Conservation (phyloP, 2,329 filamentous ascomycete genomes). For the Ceratocystis eucalypticola region DNA sequence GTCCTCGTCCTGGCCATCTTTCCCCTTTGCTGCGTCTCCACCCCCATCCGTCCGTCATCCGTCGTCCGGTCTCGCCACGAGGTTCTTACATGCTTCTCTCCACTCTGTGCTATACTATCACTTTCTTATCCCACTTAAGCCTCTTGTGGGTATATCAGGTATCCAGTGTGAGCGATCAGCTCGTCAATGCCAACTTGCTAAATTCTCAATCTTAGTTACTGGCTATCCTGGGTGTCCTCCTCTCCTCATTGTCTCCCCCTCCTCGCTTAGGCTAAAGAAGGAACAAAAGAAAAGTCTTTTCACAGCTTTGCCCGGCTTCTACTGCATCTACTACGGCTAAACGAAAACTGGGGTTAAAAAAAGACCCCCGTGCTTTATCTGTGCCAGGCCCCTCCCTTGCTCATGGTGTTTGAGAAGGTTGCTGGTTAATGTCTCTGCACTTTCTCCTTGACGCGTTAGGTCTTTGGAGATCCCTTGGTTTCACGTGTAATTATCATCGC, state of each 20-base stretch:
- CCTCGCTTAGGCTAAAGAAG: not conserved
- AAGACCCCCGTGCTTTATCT: not conserved
- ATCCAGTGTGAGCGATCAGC: too few relatives aligned
- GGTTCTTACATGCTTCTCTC: too few relatives aligned
- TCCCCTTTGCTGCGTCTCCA: too few relatives aligned
- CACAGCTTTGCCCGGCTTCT: not conserved
- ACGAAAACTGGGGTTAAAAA: not conserved
- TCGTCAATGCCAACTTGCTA: too few relatives aligned
- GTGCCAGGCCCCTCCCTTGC: not conserved
- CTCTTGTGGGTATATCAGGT: too few relatives aligned
- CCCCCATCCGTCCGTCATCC: too few relatives aligned
- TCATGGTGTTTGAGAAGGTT: not conserved
- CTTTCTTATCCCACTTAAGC: too few relatives aligned
- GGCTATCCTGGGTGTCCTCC: too few relatives aligned
- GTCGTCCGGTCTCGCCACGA: too few relatives aligned
- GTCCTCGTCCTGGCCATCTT: too few relatives aligned
- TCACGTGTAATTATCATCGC: slow-evolving; percentile 6
- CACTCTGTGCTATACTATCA: too few relatives aligned
- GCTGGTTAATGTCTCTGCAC: not conserved
- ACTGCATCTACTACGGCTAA: not conserved
- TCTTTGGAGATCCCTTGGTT: not conserved
- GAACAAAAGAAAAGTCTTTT: not conserved
- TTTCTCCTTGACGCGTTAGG: not conserved
- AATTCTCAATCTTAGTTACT: too few relatives aligned
- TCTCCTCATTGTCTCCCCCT: not conserved